Evolutionary conservation across 176 grass and related monocot genomes (phyloP).

Genomic region (Triticum timopheevii): DNA sequence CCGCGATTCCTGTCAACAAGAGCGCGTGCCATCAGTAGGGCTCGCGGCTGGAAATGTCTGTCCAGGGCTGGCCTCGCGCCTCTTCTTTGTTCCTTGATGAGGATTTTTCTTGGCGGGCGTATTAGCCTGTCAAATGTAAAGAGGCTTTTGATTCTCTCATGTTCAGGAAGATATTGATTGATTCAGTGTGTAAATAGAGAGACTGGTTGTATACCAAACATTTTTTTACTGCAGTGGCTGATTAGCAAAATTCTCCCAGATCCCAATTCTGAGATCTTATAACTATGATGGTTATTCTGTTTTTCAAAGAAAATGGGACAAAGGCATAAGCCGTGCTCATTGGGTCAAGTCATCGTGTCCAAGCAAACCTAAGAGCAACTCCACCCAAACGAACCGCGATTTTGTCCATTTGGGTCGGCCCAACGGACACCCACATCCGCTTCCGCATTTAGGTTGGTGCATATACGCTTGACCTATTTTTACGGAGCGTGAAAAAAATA

Average conservation of each 20-base stretch:
- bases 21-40: conserved; percentile 49
- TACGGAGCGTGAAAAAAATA: too few species aligned
- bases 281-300: too few species aligned
- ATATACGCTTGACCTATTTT: too few species aligned
- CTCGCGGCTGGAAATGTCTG: not conserved
- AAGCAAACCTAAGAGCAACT: too few species aligned
- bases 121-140: conserved; percentile 46
- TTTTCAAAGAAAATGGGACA: too few species aligned
- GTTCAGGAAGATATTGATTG: not conserved
- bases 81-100: not conserved
- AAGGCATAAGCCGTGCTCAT: too few species aligned
- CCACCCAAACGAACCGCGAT: too few species aligned
- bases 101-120: conserved; percentile 41
- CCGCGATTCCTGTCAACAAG: conserved; percentile 58
- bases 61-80: not conserved
- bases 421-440: too few species aligned
- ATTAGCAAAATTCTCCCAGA: not conserved
- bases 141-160: conserved; percentile 26
- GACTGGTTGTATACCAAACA: not conserved
- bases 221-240: not conserved
- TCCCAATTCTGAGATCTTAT: not conserved
- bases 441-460: too few species aligned
- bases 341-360: too few species aligned
- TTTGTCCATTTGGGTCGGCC: too few species aligned
- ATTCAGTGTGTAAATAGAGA: conserved; percentile 23